A percentile compares a stretch with the other conserved stretches of the same genome.
Evolutionary conservation across 2,329 filamentous ascomycete species (phyloP).

Genomic region (Colletotrichum sublineola): DNA sequence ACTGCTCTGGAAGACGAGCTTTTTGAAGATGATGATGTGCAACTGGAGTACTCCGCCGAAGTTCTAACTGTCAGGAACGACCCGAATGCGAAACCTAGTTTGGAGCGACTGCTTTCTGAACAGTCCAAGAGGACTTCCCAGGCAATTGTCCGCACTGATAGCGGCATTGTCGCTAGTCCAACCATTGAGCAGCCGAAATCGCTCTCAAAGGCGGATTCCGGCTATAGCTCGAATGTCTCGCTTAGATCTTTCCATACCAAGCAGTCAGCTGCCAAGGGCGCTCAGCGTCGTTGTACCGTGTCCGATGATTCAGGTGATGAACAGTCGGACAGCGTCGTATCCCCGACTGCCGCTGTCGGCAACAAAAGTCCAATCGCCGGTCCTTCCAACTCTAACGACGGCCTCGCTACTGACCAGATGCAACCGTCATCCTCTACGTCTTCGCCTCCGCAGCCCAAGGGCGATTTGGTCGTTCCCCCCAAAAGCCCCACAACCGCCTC

Average conservation of each 20-base stretch:
- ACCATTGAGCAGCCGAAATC: slow-evolving; percentile 57
- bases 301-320: slow-evolving; percentile 34
- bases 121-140: slow-evolving; percentile 43
- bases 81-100: slow-evolving; percentile 57
- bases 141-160: slow-evolving; percentile 58
- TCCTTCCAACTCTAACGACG: slow-evolving; percentile 15
- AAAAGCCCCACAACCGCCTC: slow-evolving; percentile 21
- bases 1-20: slow-evolving; percentile 63
- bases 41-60: slow-evolving; percentile 53
- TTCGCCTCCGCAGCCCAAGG: slow-evolving; percentile 55
- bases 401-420: slow-evolving; percentile 27
- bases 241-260: slow-evolving; percentile 63
- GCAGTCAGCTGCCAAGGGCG: slow-evolving; percentile 43
- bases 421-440: slow-evolving; percentile 46
- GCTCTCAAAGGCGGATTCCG: slow-evolving; percentile 71
- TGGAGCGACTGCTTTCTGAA: slow-evolving; percentile 43
- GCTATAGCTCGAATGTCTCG: slow-evolving; percentile 72
- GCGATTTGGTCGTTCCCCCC: slow-evolving; percentile 38
- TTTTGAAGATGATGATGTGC: slow-evolving; percentile 58
- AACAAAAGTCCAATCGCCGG: slow-evolving; percentile 18
- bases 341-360: slow-evolving; percentile 27
- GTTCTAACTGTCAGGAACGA: slow-evolving; percentile 59
- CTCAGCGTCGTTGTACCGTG: background rate
- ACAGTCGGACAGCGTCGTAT: slow-evolving; percentile 20
- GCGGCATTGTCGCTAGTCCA: slow-evolving; percentile 63